A percentile compares a stretch with the other conserved stretches of the same genome.
phyloP scores from a whole-genome alignment of 73 alveolate species.

The Symbiodinium natans region DNA sequence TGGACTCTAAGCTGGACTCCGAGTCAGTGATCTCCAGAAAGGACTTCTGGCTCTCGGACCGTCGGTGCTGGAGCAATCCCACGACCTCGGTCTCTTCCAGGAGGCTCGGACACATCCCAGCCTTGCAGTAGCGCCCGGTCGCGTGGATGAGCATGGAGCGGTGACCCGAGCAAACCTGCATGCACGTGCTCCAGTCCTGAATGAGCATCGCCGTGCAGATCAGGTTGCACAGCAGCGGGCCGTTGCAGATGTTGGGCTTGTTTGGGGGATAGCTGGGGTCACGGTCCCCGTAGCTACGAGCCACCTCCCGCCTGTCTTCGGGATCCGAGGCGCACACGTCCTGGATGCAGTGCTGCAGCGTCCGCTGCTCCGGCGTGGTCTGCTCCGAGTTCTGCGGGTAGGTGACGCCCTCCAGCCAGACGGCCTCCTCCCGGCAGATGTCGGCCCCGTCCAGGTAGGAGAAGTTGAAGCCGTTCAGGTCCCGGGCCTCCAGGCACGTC shows the following conservation, averaged over 20 bases:
- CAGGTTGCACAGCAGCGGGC: conserved; percentile 1
- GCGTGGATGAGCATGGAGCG: background rate
- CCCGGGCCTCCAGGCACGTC: background rate
- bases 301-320: background rate
- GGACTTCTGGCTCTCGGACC: background rate
- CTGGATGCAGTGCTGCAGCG: background rate
- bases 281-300: background rate
- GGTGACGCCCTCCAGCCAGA: background rate
- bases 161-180: background rate
- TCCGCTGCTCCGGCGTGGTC: background rate
- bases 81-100: background rate
- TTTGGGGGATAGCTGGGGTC: background rate
- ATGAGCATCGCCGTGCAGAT: background rate
- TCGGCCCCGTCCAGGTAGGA: background rate
- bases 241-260: conserved; percentile 9
- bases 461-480: background rate
- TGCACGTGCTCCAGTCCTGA: background rate
- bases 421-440: background rate
- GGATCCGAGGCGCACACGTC: background rate
- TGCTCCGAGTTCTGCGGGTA: background rate
- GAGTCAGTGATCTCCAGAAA: background rate
- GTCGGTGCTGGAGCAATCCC: background rate
- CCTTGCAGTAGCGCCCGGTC: background rate
- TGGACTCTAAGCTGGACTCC: background rate
- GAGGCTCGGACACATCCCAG: background rate